A percentile compares a stretch with the other conserved stretches of the same genome.
These are phyloP conservation scores for Passiflora organensis DNA, from an alignment of 345 rosid genomes.

Conservation along the genomic window DNA sequence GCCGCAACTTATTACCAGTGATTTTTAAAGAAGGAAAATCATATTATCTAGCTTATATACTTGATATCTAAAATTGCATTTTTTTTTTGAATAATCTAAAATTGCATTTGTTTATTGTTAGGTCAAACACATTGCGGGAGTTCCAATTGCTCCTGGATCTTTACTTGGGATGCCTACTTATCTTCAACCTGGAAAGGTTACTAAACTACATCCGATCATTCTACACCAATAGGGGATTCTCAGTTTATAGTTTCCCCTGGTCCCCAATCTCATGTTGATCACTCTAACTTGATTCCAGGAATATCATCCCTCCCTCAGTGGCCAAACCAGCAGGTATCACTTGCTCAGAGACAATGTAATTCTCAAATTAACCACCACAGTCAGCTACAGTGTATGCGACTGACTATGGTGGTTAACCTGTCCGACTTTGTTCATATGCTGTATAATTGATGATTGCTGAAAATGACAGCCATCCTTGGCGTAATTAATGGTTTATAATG, in stretches of 20 bases:
- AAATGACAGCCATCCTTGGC: no score
- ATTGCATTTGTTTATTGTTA: conserved; percentile 18
- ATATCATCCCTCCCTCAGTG: conserved; percentile 49
- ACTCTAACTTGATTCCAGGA: conserved; percentile 44
- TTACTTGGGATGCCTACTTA: conserved; percentile 59
- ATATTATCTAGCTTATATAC: no score
- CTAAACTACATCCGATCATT: conserved; percentile 65
- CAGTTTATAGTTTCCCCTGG: conserved; percentile 57
- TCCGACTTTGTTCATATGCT: no score
- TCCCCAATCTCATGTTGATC: conserved; percentile 56
- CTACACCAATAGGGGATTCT: conserved; percentile 71
- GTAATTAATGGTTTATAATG: no score
- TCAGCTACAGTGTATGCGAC: no score
- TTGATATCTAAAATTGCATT: conserved; percentile 5
- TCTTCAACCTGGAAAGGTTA: conserved; percentile 69
- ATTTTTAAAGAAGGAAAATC: no score
- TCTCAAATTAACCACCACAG: no score
- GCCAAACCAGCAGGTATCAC: conserved; percentile 65
- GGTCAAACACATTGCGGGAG: conserved; percentile 45
- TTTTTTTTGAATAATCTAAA: no score
- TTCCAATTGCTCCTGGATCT: conserved; percentile 52
- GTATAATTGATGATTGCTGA: no score
- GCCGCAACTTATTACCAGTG: no score
- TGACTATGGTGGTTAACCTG: no score
- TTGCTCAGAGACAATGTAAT: no score